These are phyloP conservation scores for Verticillium longisporum DNA, from an alignment of 2,329 filamentous ascomycete genomes.

Conservation along the genomic window DNA sequence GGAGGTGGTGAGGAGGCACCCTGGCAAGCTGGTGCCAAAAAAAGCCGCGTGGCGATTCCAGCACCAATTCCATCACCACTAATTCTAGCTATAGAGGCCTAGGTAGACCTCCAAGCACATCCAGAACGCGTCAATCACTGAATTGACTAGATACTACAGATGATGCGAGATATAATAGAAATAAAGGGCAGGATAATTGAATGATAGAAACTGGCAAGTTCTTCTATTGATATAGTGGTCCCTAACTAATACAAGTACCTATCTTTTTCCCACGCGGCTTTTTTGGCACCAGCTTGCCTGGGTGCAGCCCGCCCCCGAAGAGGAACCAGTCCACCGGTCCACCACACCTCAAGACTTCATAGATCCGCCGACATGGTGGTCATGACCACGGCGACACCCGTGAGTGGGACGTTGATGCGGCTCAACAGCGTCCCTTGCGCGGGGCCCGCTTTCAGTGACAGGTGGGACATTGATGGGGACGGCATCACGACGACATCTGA, in stretches of 20 bases:
- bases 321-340: slow-evolving; percentile 3
- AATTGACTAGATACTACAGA: too few relatives aligned
- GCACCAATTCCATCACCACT: too few relatives aligned
- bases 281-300: not conserved
- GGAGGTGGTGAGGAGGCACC: not conserved
- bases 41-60: too few relatives aligned
- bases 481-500: not conserved
- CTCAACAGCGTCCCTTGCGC: not conserved
- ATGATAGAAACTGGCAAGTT: too few relatives aligned
- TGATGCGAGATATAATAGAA: too few relatives aligned
- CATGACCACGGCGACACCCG: slow-evolving; percentile 1
- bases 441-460: slow-evolving; percentile 1
- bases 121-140: too few relatives aligned
- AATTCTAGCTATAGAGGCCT: too few relatives aligned
- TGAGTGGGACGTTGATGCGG: slow-evolving; percentile 1
- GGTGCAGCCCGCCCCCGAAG: not conserved
- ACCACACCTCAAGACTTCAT: slow-evolving; percentile 2
- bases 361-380: slow-evolving; percentile 3
- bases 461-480: not conserved
- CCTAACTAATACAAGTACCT: too few relatives aligned
- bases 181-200: too few relatives aligned
- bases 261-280: too few relatives aligned
- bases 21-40: not conserved
- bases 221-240: too few relatives aligned
- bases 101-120: too few relatives aligned